Conservation (phyloP, 371 early-diverging fungal genomes). For the Smittium mucronatum region DNA sequence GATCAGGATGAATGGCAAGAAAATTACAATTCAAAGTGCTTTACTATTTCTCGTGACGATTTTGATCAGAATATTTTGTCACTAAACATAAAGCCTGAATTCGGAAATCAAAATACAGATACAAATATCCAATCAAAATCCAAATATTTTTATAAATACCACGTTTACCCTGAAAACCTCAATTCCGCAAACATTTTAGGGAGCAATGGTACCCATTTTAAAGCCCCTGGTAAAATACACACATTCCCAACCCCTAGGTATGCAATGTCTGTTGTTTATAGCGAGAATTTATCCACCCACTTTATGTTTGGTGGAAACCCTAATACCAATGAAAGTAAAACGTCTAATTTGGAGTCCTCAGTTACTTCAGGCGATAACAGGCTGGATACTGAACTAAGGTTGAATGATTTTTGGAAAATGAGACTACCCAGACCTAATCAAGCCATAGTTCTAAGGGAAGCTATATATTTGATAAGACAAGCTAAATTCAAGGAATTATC, state of each 20-base stretch:
- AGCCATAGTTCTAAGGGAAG: conserved; percentile 21
- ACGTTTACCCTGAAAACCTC: background rate
- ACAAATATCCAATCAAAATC: background rate
- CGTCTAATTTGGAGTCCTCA: background rate
- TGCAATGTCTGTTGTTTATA: conserved; percentile 37
- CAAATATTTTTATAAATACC: conserved; percentile 2
- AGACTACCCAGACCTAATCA: conserved; percentile 20
- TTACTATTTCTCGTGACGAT: background rate
- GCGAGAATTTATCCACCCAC: conserved; percentile 18
- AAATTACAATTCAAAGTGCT: conserved; percentile 10
- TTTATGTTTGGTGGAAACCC: conserved; percentile 42
- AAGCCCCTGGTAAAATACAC: background rate
- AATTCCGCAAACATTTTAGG: background rate
- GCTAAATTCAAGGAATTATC: conserved; percentile 33
- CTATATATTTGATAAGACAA: conserved; percentile 25
- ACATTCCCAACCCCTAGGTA: conserved; percentile 28
- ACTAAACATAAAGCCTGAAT: background rate
- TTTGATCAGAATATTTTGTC: background rate
- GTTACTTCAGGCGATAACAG: background rate
- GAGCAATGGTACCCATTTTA: background rate
- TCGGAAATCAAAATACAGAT: background rate
- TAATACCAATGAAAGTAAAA: conserved; percentile 15
- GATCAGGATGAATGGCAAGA: conserved; percentile 11
- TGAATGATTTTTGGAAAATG: conserved; percentile 36
- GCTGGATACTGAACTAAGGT: conserved; percentile 17